Evolutionary conservation across 805 yeast genomes (phyloP), one percentile per base, ranked within the genome.

Genomic region (Saturnispora serradocipensis): DNA sequence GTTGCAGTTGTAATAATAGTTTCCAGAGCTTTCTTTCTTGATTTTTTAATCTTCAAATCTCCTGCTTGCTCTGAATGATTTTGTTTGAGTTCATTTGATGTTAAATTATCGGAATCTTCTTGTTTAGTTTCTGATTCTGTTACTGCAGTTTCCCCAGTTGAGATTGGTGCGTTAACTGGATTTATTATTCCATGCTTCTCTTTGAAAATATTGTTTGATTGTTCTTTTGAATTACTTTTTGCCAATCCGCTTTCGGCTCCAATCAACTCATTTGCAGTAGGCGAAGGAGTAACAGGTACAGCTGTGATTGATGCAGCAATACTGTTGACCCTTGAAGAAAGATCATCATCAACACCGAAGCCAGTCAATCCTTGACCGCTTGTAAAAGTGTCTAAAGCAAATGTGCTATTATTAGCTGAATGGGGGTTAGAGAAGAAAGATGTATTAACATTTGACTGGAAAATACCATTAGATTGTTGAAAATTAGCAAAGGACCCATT

Each of bases 1-100:
- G 88, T 3, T 95, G 95, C 43, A 72, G 71, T n/a, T 62, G 62
- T 50, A 65, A 73, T 15, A 22, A 24, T 24, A 24, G 30, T 15
- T 24, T 40, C 30, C 9, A n/a, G 28, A 40, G 8, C 15, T 16
- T 43, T 38, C 42, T 38, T 38, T 38, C 42, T 38, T 9, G 42
- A 16, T 38, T 38, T 38, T 18, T 20, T 38, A 18, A 38, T 38
- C 6, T 38, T 38, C 18, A 38, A 38, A 38, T 38, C 42, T 10
- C 24, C 6, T 18, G 42, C 22, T 38, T 38, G 22, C 13, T 38
- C 25, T n/a, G 22, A 18, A 5, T 10, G n/a, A 18, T 7, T 18
- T 16, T n/a, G 22, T 8, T 16, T 8, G 5, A 20, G 11, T 18
- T 38, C 42, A 38, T 9, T 38, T 16, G 24, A 18, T 10, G 24